Conservation (phyloP, 768 basidiomycete genomes). For the Infundibulicybe gibba region DNA sequence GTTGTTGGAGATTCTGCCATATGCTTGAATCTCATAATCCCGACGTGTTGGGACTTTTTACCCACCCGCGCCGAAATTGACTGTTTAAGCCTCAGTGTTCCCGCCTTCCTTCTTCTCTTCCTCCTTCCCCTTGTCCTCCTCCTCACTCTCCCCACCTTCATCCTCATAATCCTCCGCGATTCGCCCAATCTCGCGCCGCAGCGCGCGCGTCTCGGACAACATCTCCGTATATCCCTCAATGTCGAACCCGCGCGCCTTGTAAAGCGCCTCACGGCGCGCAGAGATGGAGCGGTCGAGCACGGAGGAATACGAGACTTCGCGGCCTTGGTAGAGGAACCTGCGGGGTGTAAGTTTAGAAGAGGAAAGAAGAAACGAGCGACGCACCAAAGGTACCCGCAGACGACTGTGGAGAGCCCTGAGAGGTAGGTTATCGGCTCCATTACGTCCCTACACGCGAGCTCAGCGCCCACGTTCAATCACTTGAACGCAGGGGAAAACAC, state of each 20-base stretch:
- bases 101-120: no score
- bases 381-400: constrained; percentile 59
- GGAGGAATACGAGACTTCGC: constrained; percentile 65
- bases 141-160: constrained; percentile 9
- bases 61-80: no score
- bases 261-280: constrained; percentile 49
- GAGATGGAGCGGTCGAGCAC: constrained; percentile 58
- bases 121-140: neutral
- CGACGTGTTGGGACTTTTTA: no score
- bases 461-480: neutral
- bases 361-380: neutral
- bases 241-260: constrained; percentile 55
- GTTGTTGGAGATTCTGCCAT: no score
- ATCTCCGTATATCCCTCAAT: constrained; percentile 59
- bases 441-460: constrained; percentile 40
- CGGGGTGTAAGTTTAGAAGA: neutral
- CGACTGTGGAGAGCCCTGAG: constrained; percentile 57
- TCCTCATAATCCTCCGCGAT: constrained; percentile 58
- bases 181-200: constrained; percentile 49
- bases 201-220: constrained; percentile 40
- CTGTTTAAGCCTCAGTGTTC: no score
- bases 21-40: no score
- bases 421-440: constrained; percentile 72
- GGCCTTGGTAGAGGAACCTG: constrained; percentile 58
- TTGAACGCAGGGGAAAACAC: constrained; percentile 6